Evolutionary conservation across 2,329 filamentous ascomycete species (phyloP), one percentile per base, ranked within the genome.

Genomic region (Venturia asperata): DNA sequence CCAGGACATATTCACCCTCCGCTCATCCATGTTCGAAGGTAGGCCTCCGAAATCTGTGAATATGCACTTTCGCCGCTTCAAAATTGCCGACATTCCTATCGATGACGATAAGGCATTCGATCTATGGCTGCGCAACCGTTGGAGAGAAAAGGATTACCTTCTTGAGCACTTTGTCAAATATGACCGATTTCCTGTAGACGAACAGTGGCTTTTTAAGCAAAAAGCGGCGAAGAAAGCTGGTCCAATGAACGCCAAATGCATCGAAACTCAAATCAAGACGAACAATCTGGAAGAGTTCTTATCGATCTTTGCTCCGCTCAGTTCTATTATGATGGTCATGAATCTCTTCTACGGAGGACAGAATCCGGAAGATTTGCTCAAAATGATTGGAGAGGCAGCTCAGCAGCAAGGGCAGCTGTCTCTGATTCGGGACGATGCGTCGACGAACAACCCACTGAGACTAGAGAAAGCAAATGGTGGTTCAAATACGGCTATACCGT

Each of bases 1-100:
- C n/a, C 92, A 97, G 74, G 86, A 95, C 61, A 89, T 90, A 71
- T 97, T 95, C 76, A 92, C 90, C 0, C 81, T 99, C 4, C 84
- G 85, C 2, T 92, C 92, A 61, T 95, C 91, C 4, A 96, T 94
- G 73, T 87, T 97, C 68, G 86, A 94, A 74, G 92, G 94, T 15
- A 86, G 90, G 0, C 88, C 92, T 0, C 94, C 93, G 1, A 96
- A 92, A 74, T 96, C 92, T 1, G 92, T 97, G 71, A 97, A 97
- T 76, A 92, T 97, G 80, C 89, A 96, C 77, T 99, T 93, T 91
- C 86, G 94, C 64, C 87, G 92, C 11, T 97, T 96, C 76, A 84
- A 85, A 42, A 74, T 97, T 17, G 83, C 83, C 27, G 86, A 91
- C 24, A 96, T 99, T 55, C 93, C 93, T 0, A 82, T 96, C 11